These are phyloP conservation scores for Aureobasidium lini DNA, from an alignment of 2,329 filamentous ascomycete genomes.

Conservation along the genomic window DNA sequence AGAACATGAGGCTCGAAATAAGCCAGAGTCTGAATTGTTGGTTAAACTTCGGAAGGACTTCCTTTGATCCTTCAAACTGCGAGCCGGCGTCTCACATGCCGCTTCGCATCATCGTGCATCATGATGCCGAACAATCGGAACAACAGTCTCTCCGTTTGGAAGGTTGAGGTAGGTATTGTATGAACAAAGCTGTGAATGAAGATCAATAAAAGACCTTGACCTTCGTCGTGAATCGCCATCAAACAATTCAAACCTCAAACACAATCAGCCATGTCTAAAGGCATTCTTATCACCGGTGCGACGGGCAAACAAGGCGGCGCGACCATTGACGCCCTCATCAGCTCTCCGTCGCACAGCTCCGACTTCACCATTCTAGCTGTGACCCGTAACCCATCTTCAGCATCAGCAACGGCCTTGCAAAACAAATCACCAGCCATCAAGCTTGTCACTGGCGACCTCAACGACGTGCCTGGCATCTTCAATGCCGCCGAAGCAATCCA, in stretches of 20 bases:
- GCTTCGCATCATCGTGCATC: background rate
- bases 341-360: constrained; percentile 24
- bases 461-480: constrained; percentile 45
- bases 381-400: constrained; percentile 49
- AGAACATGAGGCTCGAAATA: too few relatives aligned
- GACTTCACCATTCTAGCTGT: constrained; percentile 51
- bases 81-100: background rate
- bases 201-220: background rate
- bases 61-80: background rate
- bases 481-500: constrained; percentile 21
- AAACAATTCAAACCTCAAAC: background rate
- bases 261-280: constrained; percentile 11
- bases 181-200: background rate
- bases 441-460: constrained; percentile 52
- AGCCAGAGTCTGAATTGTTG: background rate
- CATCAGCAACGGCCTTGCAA: constrained; percentile 43
- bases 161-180: background rate
- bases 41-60: constrained; percentile 3
- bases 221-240: background rate
- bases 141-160: background rate
- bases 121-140: background rate
- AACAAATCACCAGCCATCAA: constrained; percentile 42
- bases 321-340: constrained; percentile 35
- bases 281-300: constrained; percentile 38
- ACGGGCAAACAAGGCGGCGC: constrained; percentile 42